Evolutionary conservation across 2,329 filamentous ascomycete genomes (phyloP).

Genomic region (Basipetospora sp.): DNA sequence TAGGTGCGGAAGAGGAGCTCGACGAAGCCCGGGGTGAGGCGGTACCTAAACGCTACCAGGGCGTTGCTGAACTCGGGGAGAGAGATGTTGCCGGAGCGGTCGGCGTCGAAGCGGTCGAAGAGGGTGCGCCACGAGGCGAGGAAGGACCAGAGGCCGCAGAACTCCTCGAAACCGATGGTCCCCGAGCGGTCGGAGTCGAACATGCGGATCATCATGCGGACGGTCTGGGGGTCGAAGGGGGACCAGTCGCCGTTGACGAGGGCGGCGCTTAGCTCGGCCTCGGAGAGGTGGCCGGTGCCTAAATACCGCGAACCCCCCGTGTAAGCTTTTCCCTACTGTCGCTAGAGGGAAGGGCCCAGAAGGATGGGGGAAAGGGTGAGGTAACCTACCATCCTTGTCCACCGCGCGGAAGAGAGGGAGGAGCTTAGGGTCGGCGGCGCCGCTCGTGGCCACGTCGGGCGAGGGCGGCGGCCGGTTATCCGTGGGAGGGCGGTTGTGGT

Average conservation of each 20-base stretch:
- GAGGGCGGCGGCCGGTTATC: slow-evolving; percentile 51
- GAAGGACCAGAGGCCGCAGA: slow-evolving; percentile 92
- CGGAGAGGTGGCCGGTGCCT: slow-evolving; percentile 69
- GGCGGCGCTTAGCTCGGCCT: slow-evolving; percentile 72
- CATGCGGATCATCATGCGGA: slow-evolving; percentile 99
- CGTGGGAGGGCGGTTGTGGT: slow-evolving; percentile 38
- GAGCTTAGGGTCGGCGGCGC: slow-evolving; percentile 53
- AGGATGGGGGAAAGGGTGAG: neutral
- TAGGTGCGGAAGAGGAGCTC: slow-evolving; percentile 76
- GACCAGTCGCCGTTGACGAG: slow-evolving; percentile 95
- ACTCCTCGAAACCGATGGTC: slow-evolving; percentile 87
- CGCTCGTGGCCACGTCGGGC: slow-evolving; percentile 31
- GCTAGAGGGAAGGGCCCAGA: neutral
- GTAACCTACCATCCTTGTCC: slow-evolving; percentile 58
- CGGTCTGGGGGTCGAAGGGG: slow-evolving; percentile 81
- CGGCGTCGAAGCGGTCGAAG: slow-evolving; percentile 88
- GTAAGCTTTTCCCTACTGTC: too few relatives aligned
- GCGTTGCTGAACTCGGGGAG: slow-evolving; percentile 80
- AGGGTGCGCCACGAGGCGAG: slow-evolving; percentile 84
- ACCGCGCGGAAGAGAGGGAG: slow-evolving; percentile 80
- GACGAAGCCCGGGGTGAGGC: slow-evolving; percentile 71
- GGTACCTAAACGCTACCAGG: slow-evolving; percentile 83
- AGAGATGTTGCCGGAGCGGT: slow-evolving; percentile 74
- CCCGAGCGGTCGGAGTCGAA: slow-evolving; percentile 86
- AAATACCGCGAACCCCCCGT: slow-evolving; percentile 12